A percentile compares a stretch with the other conserved stretches of the same genome.
Evolutionary conservation across 2,329 filamentous ascomycete genomes (phyloP).

Genomic region (Lasiodiplodia citricola): DNA sequence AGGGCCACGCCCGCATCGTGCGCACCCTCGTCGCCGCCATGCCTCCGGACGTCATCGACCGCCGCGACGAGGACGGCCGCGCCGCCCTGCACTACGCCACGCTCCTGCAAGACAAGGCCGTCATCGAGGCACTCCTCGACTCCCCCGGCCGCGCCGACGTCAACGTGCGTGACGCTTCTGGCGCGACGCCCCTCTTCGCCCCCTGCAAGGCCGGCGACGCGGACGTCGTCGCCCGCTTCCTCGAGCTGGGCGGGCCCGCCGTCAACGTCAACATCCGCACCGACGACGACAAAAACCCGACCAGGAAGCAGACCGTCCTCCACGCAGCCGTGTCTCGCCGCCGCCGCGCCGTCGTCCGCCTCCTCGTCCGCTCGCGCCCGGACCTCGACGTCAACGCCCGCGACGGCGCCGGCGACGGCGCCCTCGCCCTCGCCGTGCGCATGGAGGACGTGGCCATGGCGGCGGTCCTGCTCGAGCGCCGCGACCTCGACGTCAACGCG

Average conservation of each 20-base stretch:
- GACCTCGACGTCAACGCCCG: background rate
- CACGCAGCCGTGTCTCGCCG: background rate
- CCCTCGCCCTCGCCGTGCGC: background rate
- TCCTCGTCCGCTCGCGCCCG: background rate
- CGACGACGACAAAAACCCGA: background rate
- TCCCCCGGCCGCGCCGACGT: background rate
- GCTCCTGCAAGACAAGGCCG: background rate
- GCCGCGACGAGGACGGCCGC: background rate
- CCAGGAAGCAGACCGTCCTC: background rate
- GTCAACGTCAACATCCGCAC: background rate
- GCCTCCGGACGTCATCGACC: background rate
- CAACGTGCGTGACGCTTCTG: background rate
- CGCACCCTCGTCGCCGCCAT: background rate
- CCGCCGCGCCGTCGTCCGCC: background rate
- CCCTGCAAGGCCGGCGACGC: background rate
- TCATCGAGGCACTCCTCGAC: background rate
- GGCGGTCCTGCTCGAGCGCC: background rate
- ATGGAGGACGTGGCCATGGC: background rate
- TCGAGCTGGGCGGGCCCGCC: background rate
- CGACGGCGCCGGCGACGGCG: background rate
- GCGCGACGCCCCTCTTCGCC: background rate
- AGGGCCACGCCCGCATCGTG: background rate
- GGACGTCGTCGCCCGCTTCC: background rate
- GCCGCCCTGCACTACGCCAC: constrained; percentile 1
- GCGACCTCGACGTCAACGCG: background rate